Percentiles rank a stretch among this genome's conserved stretches.
phyloP scores from a whole-genome alignment of 192 early-diverging fungal species.

The Coemansia sp. region DNA sequence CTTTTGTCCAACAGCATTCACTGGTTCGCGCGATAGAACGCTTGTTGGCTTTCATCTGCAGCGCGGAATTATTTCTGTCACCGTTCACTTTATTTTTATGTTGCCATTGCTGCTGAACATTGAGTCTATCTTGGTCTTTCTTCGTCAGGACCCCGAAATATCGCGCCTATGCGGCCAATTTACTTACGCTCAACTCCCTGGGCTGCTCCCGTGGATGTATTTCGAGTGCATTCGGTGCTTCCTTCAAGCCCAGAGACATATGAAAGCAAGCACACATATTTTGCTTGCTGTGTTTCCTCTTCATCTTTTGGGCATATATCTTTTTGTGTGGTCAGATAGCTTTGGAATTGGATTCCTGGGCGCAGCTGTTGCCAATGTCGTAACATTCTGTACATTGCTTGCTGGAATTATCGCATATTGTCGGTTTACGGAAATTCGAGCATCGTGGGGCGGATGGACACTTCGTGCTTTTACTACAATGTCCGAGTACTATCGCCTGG shows the following conservation, averaged over 20 bases:
- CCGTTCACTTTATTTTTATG: conserved; percentile 71
- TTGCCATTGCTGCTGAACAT: conserved; percentile 72
- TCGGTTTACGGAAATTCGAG: conserved; percentile 55
- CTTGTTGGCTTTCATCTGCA: conserved; percentile 76
- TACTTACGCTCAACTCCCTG: conserved; percentile 67
- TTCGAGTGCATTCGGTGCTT: conserved; percentile 87
- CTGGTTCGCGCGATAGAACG: conserved; percentile 64
- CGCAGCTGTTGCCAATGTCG: conserved; percentile 77
- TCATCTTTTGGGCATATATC: conserved; percentile 75
- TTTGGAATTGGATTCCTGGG: conserved; percentile 80
- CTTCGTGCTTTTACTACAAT: conserved; percentile 33
- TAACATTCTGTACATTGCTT: conserved; percentile 76
- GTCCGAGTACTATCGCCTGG: conserved; percentile 62
- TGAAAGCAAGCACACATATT: conserved; percentile 81
- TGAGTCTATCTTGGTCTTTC: conserved; percentile 64
- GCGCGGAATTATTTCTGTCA: conserved; percentile 76
- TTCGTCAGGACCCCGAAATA: conserved; percentile 74
- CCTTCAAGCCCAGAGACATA: conserved; percentile 88
- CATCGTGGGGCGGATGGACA: conserved; percentile 76
- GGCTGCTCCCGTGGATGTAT: conserved; percentile 74
- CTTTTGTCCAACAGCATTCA: conserved; percentile 72
- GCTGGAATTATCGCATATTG: conserved; percentile 65
- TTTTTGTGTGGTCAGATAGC: conserved; percentile 71
- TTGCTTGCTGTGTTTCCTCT: conserved; percentile 71
- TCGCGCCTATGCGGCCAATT: conserved; percentile 70